A percentile compares a stretch with the other conserved stretches of the same genome.
These are phyloP conservation scores for Chaetomium strumarium DNA, from an alignment of 2,329 filamentous ascomycete genomes.

Conservation along the genomic window DNA sequence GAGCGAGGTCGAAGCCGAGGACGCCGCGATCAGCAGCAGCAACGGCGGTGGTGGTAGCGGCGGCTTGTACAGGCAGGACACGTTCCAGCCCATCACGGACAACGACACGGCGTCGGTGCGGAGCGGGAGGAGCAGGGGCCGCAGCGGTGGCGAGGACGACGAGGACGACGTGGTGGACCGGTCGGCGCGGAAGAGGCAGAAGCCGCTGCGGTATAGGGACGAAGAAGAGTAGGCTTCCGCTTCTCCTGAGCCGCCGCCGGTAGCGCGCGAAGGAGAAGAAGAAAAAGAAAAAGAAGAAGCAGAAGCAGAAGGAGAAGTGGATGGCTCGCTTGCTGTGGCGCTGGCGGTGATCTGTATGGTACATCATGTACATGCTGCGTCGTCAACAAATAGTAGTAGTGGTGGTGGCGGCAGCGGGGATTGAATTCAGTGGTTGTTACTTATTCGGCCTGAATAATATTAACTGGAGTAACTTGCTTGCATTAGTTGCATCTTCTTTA, in stretches of 20 bases:
- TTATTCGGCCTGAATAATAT: no score
- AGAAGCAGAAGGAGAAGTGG: no score
- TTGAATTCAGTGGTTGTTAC: no score
- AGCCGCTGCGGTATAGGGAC: conserved; percentile 21
- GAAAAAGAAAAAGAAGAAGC: no score
- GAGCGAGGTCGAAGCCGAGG: conserved; percentile 11
- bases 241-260: background rate
- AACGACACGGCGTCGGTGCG: conserved; percentile 6
- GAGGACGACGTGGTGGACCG: conserved; percentile 15
- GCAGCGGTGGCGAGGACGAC: conserved; percentile 5
- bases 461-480: no score
- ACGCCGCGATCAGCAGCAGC: background rate
- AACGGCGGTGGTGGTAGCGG: background rate
- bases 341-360: no score
- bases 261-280: no score
- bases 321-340: no score
- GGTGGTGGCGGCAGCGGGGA: no score
- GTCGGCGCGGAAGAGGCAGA: conserved; percentile 21
- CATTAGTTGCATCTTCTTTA: no score
- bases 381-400: no score
- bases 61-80: conserved; percentile 12
- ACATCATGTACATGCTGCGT: no score
- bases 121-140: background rate
- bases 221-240: conserved; percentile 18
- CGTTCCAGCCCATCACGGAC: conserved; percentile 18